Evolutionary conservation across 306 rosid species (phyloP).

Genomic region (Pyrus bretschneideri): DNA sequence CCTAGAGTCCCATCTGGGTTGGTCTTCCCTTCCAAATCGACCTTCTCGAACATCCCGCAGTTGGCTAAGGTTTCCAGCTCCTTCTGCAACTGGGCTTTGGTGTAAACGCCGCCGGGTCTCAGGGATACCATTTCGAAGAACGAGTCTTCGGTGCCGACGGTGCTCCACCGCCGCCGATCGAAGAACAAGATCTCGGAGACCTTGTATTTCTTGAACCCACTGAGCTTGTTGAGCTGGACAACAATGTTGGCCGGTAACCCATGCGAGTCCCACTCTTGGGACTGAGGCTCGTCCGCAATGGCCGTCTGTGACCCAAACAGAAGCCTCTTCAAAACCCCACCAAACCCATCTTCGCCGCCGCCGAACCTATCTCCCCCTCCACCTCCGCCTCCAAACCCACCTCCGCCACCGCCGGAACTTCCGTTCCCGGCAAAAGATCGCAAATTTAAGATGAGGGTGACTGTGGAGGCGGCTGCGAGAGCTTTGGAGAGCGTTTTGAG

Average conservation of each 20-base stretch:
- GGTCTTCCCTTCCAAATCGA: slow-evolving; percentile 84
- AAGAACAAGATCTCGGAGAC: slow-evolving; percentile 67
- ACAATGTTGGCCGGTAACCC: slow-evolving; percentile 81
- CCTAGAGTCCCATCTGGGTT: slow-evolving; percentile 72
- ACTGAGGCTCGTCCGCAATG: slow-evolving; percentile 59
- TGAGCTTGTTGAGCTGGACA: slow-evolving; percentile 71
- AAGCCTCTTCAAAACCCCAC: slow-evolving; percentile 54
- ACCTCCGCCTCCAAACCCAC: slow-evolving; percentile 12
- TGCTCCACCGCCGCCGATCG: slow-evolving; percentile 48
- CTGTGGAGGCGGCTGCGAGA: slow-evolving; percentile 52
- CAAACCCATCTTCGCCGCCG: slow-evolving; percentile 28
- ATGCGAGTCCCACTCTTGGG: slow-evolving; percentile 79
- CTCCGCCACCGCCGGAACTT: slow-evolving; percentile 32
- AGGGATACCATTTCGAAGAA: slow-evolving; percentile 89
- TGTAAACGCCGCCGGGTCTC: slow-evolving; percentile 67
- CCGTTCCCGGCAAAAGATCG: slow-evolving; percentile 18
- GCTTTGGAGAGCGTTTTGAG: slow-evolving; percentile 47
- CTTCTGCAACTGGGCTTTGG: slow-evolving; percentile 80
- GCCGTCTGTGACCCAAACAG: slow-evolving; percentile 46
- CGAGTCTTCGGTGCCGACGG: slow-evolving; percentile 71
- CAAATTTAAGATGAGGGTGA: slow-evolving; percentile 40
- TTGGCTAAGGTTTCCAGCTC: slow-evolving; percentile 71
- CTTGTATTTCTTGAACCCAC: slow-evolving; percentile 82
- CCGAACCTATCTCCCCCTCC: slow-evolving; percentile 20
- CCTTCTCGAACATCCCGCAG: slow-evolving; percentile 99